Base-by-base conservation (phyloP, 768 basidiomycete species). In the Pleurotus tuber-regium region DNA sequence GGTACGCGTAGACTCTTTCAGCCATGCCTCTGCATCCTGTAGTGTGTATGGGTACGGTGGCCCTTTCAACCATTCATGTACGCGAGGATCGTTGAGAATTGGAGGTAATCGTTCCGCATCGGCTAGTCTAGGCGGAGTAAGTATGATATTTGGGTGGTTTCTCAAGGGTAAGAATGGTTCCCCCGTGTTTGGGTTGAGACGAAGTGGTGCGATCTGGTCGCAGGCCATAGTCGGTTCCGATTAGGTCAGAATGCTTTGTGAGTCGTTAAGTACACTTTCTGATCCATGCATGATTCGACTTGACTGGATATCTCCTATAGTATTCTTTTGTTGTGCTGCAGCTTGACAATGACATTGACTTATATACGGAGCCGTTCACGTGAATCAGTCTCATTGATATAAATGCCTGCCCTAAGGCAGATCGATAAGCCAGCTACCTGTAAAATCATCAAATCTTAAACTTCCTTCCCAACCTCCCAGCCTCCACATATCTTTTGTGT, bases 161-260 rank as follows among this genome's bases (percentile, higher is more conserved):
- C 63, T 42, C n/a, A 83, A 73, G 10, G 74, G 74, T 14, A 83
- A 67, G 61, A 71, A 81, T 2, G 74, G 78, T 59, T 83, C 78
- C 33, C 70, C 71, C 1, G 74, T 79, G 24, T 48, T 51, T 5
- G 61, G 18, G 55, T 77, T 67, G 30, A 67, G 33, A 16, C 38
- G 44, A 23, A 53, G 35, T 2, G 52, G 52, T n/a, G 28, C 23
- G 25, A 36, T 24, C 52, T 36, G 46, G 11, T 16, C 19, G n/a
- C n/a, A n/a, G n/a, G n/a, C n/a, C n/a, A n/a, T n/a, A n/a, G n/a
- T n/a, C n/a, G n/a, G n/a, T n/a, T n/a, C n/a, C n/a, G n/a, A n/a
- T n/a, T n/a, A n/a, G n/a, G n/a, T n/a, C n/a, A n/a, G n/a, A n/a
- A n/a, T n/a, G n/a, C n/a, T n/a, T n/a, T n/a, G n/a, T n/a, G n/a